Base-by-base conservation (phyloP, 2,329 filamentous ascomycete genomes). In the Aspergillus novoparasiticus region DNA sequence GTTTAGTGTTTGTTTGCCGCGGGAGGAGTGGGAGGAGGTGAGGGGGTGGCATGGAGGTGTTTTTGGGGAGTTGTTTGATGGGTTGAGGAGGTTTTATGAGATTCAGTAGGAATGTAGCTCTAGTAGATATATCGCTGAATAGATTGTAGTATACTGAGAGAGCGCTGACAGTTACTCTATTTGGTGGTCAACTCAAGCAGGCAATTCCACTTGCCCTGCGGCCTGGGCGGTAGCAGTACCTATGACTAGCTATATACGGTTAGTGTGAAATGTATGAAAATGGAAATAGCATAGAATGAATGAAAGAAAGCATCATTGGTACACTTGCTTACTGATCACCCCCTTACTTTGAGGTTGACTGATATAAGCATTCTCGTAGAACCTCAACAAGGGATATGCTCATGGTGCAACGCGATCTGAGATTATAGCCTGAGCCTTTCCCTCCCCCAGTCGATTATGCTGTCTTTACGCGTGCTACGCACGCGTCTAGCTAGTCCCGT, bases 401-500 rank as follows among this genome's bases (percentile, higher is more conserved):
- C 39, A 0, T 41, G 39, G 39, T 41, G 16, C 16, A 41, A 41
- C 39, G 19, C 39, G 16, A 41, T 41, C 19, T 41, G 19, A 41
- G 39, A n/a, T n/a, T n/a, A n/a, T 41, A n/a, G 3, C 39, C 39
- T 41, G 16, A 41, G 39, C 39, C 16, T 41, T 41, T 41, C 39
- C 39, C 39, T 41, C 39, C 39, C 39, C 16, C 16, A n/a, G 39
- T 41, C 39, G 16, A 26, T 12, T 3, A 48, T 48, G 45, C 23
- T 59, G 30, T 60, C 59, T 48, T 59, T 58, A 16, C 41, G 58
- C 28, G 39, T 53, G 26, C 3, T 6, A 39, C 51, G 64, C 28
- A 54, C 59, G 36, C 58, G 64, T 21, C 46, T 60, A 19, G 16
- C 19, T 21, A 45, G 63, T 50, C 55, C 55, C 16, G 32, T 60